phyloP scores from a whole-genome alignment of 1,139 yeast species.

The Scheffersomyces insectosa region DNA sequence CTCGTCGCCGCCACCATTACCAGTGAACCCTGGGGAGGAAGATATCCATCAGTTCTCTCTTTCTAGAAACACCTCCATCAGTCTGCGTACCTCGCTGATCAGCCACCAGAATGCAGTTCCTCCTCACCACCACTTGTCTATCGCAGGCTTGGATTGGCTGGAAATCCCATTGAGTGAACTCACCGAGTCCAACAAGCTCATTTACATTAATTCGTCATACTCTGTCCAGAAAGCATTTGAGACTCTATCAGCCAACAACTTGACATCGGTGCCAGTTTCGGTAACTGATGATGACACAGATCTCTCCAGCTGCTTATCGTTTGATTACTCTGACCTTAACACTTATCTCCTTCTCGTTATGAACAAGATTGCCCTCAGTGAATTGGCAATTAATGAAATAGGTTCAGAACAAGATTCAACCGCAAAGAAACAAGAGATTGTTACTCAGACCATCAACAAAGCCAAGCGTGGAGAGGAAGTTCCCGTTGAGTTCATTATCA shows the following conservation, averaged over 20 bases:
- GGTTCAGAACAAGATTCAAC: slow-evolving; percentile 12
- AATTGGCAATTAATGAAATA: slow-evolving; percentile 31
- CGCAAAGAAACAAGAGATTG: slow-evolving; percentile 27
- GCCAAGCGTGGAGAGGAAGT: slow-evolving; percentile 71
- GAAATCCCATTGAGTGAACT: slow-evolving; percentile 70
- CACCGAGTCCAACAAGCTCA: slow-evolving; percentile 75
- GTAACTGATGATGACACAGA: slow-evolving; percentile 43
- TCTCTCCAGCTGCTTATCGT: slow-evolving; percentile 66
- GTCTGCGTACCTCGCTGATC: slow-evolving; percentile 30
- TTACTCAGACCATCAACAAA: slow-evolving; percentile 37
- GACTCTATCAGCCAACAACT: slow-evolving; percentile 63
- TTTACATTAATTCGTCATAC: slow-evolving; percentile 58
- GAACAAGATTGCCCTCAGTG: slow-evolving; percentile 55
- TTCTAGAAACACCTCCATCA: slow-evolving; percentile 45
- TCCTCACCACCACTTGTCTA: slow-evolving; percentile 9
- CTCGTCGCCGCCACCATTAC: slow-evolving; percentile 80
- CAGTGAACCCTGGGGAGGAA: slow-evolving; percentile 23
- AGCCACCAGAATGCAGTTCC: slow-evolving; percentile 14
- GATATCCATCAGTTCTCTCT: slow-evolving; percentile 42
- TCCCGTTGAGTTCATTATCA: slow-evolving; percentile 77
- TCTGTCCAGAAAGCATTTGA: slow-evolving; percentile 90
- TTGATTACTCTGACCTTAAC: slow-evolving; percentile 89
- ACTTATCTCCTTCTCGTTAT: slow-evolving; percentile 76
- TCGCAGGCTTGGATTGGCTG: slow-evolving; percentile 62
- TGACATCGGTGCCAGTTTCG: slow-evolving; percentile 83